A percentile compares a stretch with the other conserved stretches of the same genome.
These are phyloP conservation scores for Catunica adiposa DNA, from an alignment of 2,329 filamentous ascomycete genomes.

Conservation along the genomic window DNA sequence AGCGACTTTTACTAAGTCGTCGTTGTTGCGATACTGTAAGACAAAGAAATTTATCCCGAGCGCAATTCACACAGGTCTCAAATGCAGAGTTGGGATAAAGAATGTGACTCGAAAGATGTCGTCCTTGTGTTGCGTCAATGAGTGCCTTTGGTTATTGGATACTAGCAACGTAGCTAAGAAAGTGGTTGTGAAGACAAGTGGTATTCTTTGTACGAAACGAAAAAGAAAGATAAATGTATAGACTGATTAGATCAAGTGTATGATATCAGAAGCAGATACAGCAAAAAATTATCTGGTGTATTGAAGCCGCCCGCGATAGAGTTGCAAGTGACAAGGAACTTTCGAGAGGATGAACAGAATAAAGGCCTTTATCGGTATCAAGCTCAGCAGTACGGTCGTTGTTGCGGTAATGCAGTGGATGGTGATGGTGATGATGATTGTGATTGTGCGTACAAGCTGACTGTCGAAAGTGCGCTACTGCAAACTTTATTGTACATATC, in stretches of 20 bases:
- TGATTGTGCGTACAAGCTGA: slow-evolving; percentile 13
- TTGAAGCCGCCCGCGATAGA: neutral
- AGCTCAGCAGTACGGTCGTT: slow-evolving; percentile 11
- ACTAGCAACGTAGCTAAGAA: too few species aligned
- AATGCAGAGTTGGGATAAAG: too few species aligned
- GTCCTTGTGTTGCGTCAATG: neutral
- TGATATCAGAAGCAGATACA: neutral
- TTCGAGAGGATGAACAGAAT: neutral
- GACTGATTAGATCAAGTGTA: too few species aligned
- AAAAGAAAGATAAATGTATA: neutral
- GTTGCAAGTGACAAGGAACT: too few species aligned
- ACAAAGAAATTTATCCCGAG: too few species aligned
- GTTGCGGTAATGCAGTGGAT: slow-evolving; percentile 6
- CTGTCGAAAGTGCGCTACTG: slow-evolving; percentile 7
- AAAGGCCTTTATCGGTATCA: neutral
- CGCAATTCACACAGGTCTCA: too few species aligned
- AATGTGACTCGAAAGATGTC: too few species aligned
- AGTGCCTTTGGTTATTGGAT: too few species aligned
- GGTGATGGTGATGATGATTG: neutral
- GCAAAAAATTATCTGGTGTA: neutral
- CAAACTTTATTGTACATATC: slow-evolving; percentile 12
- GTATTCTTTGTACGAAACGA: too few species aligned
- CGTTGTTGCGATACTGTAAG: neutral
- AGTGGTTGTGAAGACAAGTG: too few species aligned
- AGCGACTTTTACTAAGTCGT: neutral